Evolutionary conservation across 208 protist species (phyloP), one percentile per base, ranked within the genome.

Genomic region (Porcisia hertigi): DNA sequence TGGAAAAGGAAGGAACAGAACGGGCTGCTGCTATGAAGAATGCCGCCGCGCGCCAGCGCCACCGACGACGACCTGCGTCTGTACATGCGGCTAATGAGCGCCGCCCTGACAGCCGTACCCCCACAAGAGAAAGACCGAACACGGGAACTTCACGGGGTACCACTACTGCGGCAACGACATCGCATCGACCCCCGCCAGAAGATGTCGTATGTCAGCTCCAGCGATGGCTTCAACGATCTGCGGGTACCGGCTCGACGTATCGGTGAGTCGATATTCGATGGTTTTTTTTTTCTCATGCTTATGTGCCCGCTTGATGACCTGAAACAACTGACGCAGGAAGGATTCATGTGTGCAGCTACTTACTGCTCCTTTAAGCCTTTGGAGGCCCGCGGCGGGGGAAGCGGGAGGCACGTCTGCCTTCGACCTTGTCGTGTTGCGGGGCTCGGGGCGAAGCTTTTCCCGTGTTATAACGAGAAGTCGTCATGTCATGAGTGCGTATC

Each of bases 81-180:
- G 47, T 0, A 12, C 47, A 12, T 52, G 11, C 47, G 11, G 47
- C 47, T 30, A 12, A 53, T 30, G 39, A 58, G 67, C 11, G 53
- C 75, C 7, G 57, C 59, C 34, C 41, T 73, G 41, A 53, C 67
- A 41, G 53, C 75, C 5, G 43, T 36, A 54, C 39, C 62, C 39
- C 43, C 16, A n/a, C 64, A 47, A 66, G 39, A 25, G 39, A 30
- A n/a, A 66, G 39, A 66, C 39, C 62, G 23, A 39, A 20, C 39
- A 47, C 36, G 39, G 11, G 20, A 18, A 23, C 7, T 18, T 12
- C 0, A 62, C 30, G 25, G 25, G 30, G 30, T 30, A 30, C n/a
- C 11, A 62, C 57, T 34, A 34, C n/a, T 36, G 11, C 57, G 25
- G 11, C 12, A 5, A 18, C 64, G 45, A 36, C 45, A 45, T 11